Evolutionary conservation across 192 early-diverging fungal species (phyloP), one percentile per base, ranked within the genome.

Genomic region (Diversispora epigaea): DNA sequence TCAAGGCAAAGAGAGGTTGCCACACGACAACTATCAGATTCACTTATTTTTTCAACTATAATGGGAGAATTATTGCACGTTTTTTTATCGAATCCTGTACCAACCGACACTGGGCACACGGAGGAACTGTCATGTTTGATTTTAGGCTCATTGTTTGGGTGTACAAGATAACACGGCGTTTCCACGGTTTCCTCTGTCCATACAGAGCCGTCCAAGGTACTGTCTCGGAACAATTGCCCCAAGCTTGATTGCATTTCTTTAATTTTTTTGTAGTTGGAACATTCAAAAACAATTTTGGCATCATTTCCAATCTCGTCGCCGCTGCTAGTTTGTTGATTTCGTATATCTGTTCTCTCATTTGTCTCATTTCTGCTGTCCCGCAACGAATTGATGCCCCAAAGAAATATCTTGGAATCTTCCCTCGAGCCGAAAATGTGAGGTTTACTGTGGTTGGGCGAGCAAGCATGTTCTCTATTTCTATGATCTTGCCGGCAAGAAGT

Each of bases 221-320:
- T 52, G n/a, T n/a, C n/a, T n/a, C n/a, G n/a, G n/a, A n/a, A n/a
- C n/a, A n/a, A 39, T 70, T 70, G 2, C 68, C 49, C 68, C 50
- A 70, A 0, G 39, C 6, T 22, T 69, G 50, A 32, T 55, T 69
- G 68, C 50, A 70, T 49, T 32, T 19, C 19, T 56, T 0, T 40
- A 32, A 56, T 52, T 70, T 21, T 55, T 70, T 70, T 22, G 12
- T 70, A 25, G 15, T 70, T 70, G 49, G 68, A 52, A 70, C 50
- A 70, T 19, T 56, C 47, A 19, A 39, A 19, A 52, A 70, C 49
- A 54, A 40, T 55, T 21, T 52, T 70, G 52, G 68, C 25, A n/a
- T n/a, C n/a, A n/a, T n/a, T n/a, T n/a, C n/a, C n/a, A n/a, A n/a
- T n/a, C n/a, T n/a, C n/a, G n/a, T n/a, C n/a, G n/a, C n/a, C n/a